Base-by-base conservation (phyloP, 176 grass and related monocot species). In the Paspalum vaginatum region DNA sequence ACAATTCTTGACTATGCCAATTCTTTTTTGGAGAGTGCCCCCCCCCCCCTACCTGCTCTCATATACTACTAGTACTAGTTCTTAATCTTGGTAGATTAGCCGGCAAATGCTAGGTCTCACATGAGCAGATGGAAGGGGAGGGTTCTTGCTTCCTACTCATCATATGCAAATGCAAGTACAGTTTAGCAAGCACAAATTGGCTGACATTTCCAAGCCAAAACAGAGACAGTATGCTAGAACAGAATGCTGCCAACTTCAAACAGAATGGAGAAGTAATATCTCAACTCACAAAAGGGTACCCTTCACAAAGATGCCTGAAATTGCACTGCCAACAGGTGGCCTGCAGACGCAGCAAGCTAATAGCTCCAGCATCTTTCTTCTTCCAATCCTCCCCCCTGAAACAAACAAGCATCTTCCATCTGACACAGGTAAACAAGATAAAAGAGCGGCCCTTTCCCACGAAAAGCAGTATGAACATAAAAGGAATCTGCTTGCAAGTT, bases 31-130 rank as follows among this genome's bases (percentile, higher is more conserved):
- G 42, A 38, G 14, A 76, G 17, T 5, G 25, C 13, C 22, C 13
- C 11, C 26, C 56, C 13, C 22, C 13, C 11, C 26, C 56, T 77
- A 77, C 50, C 52, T 54, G 21, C 16, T 62, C 32, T 83, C 27
- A 70, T 85, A 66, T 40, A 21, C 12, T 56, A 41, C 16, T 43
- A 74, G 0, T 67, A 56, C 18, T 46, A 62, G 66, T 73, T 64
- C 13, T 54, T 70, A 58, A 78, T 58, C 39, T 41, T 72, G 49
- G 50, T 60, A 44, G 67, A 41, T 64, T 58, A 79, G 75, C 75
- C 42, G 73, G 68, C 56, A 66, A 50, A 66, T 79, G 67, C 55
- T 78, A 49, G 73, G 54, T 63, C 66, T 83, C 20, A 64, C 79
- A 83, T 78, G 79, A 83, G 40, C 46, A 54, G 32, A 86, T 44